Percentiles rank a stretch among this genome's conserved stretches.
These are phyloP conservation scores for Pseudocercospora cruenta DNA, from an alignment of 2,329 filamentous ascomycete species.

Conservation along the genomic window DNA sequence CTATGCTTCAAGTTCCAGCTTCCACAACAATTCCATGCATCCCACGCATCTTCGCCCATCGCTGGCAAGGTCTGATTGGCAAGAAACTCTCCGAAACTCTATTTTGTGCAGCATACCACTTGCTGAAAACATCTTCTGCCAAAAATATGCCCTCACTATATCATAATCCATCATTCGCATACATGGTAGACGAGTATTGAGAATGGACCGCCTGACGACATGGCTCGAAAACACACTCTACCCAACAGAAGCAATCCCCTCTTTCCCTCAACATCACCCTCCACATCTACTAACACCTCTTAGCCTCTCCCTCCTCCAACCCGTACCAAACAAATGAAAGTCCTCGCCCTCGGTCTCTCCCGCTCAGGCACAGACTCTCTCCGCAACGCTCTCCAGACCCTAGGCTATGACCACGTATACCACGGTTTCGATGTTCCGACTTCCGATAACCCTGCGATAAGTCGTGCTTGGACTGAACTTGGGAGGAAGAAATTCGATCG, in stretches of 20 bases:
- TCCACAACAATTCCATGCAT: too few species aligned
- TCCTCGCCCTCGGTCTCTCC: constrained; percentile 28
- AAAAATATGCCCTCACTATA: too few species aligned
- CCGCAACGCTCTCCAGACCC: constrained; percentile 18
- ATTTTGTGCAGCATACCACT: neutral
- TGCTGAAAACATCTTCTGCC: neutral
- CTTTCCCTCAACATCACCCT: neutral
- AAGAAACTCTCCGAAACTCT: neutral
- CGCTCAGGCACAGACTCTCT: constrained; percentile 29
- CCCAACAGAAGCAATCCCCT: neutral
- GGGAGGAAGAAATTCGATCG: neutral
- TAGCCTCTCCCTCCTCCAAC: neutral
- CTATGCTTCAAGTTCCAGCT: too few species aligned
- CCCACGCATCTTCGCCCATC: too few species aligned
- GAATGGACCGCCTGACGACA: neutral
- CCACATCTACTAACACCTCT: neutral
- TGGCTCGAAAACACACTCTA: neutral
- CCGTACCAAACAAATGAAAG: constrained; percentile 3
- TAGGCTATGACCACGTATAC: constrained; percentile 25
- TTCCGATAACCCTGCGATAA: neutral
- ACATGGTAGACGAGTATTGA: neutral
- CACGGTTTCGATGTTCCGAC: constrained; percentile 23
- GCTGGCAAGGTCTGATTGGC: neutral
- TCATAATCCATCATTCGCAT: neutral
- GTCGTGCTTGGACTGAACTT: neutral